Evolutionary conservation across 768 basidiomycete genomes (phyloP).

Genomic region (Rickenella mellea): DNA sequence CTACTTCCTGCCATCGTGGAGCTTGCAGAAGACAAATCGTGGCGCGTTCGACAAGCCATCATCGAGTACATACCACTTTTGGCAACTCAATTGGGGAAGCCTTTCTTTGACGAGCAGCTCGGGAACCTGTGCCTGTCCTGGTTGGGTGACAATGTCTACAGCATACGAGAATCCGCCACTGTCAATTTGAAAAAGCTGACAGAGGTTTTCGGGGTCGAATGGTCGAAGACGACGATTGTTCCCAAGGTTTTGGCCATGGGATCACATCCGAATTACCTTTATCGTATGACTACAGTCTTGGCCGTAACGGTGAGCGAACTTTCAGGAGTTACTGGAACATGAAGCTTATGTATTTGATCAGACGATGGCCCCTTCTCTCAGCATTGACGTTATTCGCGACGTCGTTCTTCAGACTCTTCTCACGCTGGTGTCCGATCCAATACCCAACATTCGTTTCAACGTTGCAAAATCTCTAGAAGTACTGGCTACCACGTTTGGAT

Average conservation of each 20-base stretch:
- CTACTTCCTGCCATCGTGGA: conserved; percentile 96
- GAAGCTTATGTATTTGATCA: conserved; percentile 21
- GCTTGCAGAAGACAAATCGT: conserved; percentile 97
- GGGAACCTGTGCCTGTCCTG: conserved; percentile 98
- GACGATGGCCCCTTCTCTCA: conserved; percentile 93
- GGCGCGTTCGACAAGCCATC: conserved; percentile 98
- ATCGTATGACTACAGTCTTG: conserved; percentile 97
- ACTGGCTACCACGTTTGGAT: conserved; percentile 62
- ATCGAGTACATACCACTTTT: conserved; percentile 99
- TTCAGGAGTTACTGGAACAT: not conserved
- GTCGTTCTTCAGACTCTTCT: conserved; percentile 81
- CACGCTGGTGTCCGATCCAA: conserved; percentile 77
- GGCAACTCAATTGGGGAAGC: conserved; percentile 92
- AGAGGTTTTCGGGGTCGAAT: conserved; percentile 97
- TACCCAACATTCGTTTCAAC: conserved; percentile 99
- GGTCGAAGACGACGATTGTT: conserved; percentile 89
- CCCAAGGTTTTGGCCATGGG: conserved; percentile 98
- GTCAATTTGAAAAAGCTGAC: conserved; percentile 94
- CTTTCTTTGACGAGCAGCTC: conserved; percentile 96
- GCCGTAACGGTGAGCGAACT: conserved; percentile 76
- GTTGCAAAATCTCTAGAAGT: conserved; percentile 93
- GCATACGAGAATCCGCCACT: conserved; percentile 97
- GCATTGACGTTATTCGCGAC: conserved; percentile 69
- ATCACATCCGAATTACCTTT: conserved; percentile 91
- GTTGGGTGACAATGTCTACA: conserved; percentile 97